These are phyloP conservation scores for Salix purpurea DNA, from an alignment of 345 rosid genomes.

Conservation along the genomic window DNA sequence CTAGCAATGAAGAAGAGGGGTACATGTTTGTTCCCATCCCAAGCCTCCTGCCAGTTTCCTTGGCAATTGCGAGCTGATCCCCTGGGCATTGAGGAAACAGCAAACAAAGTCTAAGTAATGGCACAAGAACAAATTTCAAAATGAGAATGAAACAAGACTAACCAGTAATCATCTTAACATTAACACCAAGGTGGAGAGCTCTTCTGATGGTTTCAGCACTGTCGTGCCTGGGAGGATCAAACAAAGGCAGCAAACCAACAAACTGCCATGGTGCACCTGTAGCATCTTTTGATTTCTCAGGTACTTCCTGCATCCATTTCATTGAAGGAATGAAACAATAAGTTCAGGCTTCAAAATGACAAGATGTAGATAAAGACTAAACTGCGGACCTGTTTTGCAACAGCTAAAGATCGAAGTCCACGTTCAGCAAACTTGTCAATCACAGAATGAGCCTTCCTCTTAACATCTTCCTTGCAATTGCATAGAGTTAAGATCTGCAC, in stretches of 20 bases:
- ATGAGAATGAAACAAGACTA: slow-evolving; percentile 6
- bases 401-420: slow-evolving; percentile 85
- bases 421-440: slow-evolving; percentile 92
- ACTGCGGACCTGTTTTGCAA: slow-evolving; percentile 73
- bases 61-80: slow-evolving; percentile 90
- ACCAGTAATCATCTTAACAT: slow-evolving; percentile 95
- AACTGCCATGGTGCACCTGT: slow-evolving; percentile 85
- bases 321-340: background rate
- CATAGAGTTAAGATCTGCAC: slow-evolving; percentile 64
- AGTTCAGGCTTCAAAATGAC: background rate
- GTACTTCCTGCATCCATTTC: slow-evolving; percentile 55
- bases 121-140: background rate
- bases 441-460: slow-evolving; percentile 60
- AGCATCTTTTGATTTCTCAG: slow-evolving; percentile 69
- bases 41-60: slow-evolving; percentile 94
- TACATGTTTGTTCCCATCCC: slow-evolving; percentile 99
- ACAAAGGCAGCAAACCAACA: slow-evolving; percentile 76
- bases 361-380: background rate
- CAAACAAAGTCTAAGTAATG: background rate
- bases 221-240: slow-evolving; percentile 97
- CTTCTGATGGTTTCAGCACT: slow-evolving; percentile 94
- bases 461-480: slow-evolving; percentile 68
- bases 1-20: slow-evolving; percentile 83
- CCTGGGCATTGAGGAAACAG: slow-evolving; percentile 36
- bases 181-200: slow-evolving; percentile 86